Evolutionary conservation across 2,329 filamentous ascomycete genomes (phyloP).

Genomic region (Metarhizium robertsii): DNA sequence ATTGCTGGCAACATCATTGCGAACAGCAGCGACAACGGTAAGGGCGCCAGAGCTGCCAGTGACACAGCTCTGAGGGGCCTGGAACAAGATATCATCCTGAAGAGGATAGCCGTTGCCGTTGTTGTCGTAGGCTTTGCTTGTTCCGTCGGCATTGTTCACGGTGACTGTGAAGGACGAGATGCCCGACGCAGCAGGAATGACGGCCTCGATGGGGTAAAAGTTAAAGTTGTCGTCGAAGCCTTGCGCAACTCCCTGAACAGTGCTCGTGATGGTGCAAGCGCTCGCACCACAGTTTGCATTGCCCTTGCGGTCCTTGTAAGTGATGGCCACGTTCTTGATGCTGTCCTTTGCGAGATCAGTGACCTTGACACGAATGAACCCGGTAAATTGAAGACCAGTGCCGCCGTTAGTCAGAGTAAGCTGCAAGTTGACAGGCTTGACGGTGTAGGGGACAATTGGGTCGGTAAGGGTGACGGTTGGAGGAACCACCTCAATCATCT

Average conservation of each 20-base stretch:
- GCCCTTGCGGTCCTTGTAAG: constrained; percentile 47
- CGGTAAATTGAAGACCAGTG: constrained; percentile 37
- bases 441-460: constrained; percentile 43
- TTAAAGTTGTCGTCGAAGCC: constrained; percentile 54
- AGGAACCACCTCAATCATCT: constrained; percentile 54
- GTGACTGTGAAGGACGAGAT: constrained; percentile 52
- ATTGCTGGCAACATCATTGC: constrained; percentile 34
- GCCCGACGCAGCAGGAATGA: constrained; percentile 47
- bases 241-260: constrained; percentile 35
- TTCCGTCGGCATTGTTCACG: constrained; percentile 38
- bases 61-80: constrained; percentile 48
- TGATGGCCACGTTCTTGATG: constrained; percentile 39
- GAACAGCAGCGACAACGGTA: constrained; percentile 37
- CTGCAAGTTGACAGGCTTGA: constrained; percentile 51
- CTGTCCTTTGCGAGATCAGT: constrained; percentile 32
- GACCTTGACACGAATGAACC: constrained; percentile 48
- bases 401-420: constrained; percentile 42
- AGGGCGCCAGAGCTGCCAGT: constrained; percentile 30
- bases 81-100: constrained; percentile 45
- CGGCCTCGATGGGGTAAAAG: constrained; percentile 38
- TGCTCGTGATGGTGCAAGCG: constrained; percentile 35
- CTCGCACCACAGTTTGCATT: constrained; percentile 31
- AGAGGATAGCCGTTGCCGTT: constrained; percentile 47
- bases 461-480: constrained; percentile 38
- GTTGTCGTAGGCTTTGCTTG: constrained; percentile 40